Conservation (phyloP, 352 stramenopile genomes). For the Phytophthora pseudosyringae region DNA sequence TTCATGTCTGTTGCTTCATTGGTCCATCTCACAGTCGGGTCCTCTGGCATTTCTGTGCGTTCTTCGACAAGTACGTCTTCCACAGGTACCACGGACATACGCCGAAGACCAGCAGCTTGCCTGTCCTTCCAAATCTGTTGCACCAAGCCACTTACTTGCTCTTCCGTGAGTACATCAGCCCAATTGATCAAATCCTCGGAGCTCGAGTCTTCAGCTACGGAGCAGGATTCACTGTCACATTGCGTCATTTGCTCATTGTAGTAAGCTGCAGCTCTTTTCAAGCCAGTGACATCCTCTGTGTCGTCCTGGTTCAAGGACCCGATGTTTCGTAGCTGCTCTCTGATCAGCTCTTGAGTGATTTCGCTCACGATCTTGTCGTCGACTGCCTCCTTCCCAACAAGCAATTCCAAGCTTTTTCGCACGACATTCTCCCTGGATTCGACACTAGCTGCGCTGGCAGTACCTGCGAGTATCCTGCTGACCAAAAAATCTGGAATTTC, state of each 20-base stretch:
- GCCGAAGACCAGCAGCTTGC: conserved; percentile 1
- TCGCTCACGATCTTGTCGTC: conserved; percentile 39
- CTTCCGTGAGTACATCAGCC: conserved; percentile 50
- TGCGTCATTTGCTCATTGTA: conserved; percentile 31
- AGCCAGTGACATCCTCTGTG: conserved; percentile 39
- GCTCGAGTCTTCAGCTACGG: conserved; percentile 17
- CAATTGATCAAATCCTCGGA: conserved; percentile 26
- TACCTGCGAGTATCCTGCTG: conserved; percentile 30
- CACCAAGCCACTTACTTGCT: conserved; percentile 54
- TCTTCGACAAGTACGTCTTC: conserved; percentile 7
- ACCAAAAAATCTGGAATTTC: conserved; percentile 45
- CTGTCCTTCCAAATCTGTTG: conserved; percentile 51
- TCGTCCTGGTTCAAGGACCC: background rate
- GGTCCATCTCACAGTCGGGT: conserved; percentile 4
- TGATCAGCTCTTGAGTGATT: conserved; percentile 49
- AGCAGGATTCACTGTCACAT: background rate
- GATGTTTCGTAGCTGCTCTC: conserved; percentile 25
- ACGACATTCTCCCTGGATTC: conserved; percentile 24
- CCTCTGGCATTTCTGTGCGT: background rate
- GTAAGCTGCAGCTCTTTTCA: conserved; percentile 45
- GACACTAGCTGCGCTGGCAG: background rate
- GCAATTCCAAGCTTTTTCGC: conserved; percentile 45
- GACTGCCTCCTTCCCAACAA: conserved; percentile 33
- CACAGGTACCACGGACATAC: background rate
- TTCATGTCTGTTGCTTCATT: conserved; percentile 44